Evolutionary conservation across 1,284 basidiomycete genomes (phyloP).

Genomic region (Heliocybe sulcata): DNA sequence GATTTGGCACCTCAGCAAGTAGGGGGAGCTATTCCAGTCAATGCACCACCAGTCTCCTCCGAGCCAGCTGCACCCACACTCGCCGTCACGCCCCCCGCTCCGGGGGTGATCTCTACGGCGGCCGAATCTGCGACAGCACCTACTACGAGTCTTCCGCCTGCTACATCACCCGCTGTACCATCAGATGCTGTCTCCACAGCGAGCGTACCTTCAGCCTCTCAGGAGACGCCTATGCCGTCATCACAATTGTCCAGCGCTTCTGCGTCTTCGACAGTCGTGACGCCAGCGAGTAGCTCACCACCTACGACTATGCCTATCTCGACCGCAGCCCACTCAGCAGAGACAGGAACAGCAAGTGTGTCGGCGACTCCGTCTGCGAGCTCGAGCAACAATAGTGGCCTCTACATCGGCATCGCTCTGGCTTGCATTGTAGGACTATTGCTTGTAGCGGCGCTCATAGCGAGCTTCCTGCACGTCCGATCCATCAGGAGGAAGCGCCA

Average conservation of each 20-base stretch:
- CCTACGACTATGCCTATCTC: background rate
- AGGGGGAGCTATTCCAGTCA: background rate
- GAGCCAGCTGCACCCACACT: background rate
- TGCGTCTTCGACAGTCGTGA: background rate
- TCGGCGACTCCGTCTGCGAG: background rate
- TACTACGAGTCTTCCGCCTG: background rate
- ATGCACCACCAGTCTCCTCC: background rate
- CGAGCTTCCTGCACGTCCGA: slow-evolving; percentile 32
- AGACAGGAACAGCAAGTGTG: background rate
- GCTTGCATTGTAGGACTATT: slow-evolving; percentile 32
- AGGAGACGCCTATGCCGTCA: background rate
- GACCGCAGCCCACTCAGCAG: background rate
- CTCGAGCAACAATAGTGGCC: slow-evolving; percentile 23
- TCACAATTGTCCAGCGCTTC: background rate
- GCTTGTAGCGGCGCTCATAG: slow-evolving; percentile 28
- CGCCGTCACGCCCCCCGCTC: background rate
- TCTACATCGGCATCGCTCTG: slow-evolving; percentile 38
- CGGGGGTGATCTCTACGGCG: background rate
- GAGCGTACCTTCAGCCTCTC: background rate
- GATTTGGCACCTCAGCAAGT: background rate
- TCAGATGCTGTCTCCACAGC: background rate
- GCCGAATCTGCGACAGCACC: background rate
- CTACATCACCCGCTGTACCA: background rate
- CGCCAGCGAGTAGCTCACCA: background rate
- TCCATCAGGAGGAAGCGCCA: slow-evolving; percentile 23